Evolutionary conservation across 257 asterid species (phyloP).

Genomic region (Solanum piurae): DNA sequence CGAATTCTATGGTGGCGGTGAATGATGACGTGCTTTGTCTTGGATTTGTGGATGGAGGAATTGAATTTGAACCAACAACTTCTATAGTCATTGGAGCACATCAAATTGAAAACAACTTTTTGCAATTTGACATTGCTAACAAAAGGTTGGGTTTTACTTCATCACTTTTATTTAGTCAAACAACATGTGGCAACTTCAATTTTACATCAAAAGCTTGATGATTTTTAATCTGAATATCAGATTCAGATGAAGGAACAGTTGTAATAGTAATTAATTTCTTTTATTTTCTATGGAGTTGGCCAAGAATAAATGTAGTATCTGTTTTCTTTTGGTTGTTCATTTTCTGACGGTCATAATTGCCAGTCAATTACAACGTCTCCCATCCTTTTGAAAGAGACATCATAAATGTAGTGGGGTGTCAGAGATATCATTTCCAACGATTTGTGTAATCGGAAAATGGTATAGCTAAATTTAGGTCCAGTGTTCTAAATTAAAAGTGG

Average conservation of each 20-base stretch:
- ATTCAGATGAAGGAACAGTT: background rate
- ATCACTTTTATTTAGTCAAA: slow-evolving; percentile 5
- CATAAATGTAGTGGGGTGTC: no score
- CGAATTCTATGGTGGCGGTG: slow-evolving; percentile 5
- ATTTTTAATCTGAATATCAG: background rate
- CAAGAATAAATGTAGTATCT: background rate
- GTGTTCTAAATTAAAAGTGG: no score
- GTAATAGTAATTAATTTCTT: background rate
- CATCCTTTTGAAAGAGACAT: no score
- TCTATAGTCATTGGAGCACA: slow-evolving; percentile 28
- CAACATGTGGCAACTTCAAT: slow-evolving; percentile 17
- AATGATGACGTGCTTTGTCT: background rate
- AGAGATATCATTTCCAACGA: no score
- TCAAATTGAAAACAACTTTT: slow-evolving; percentile 21
- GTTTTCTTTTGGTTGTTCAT: background rate
- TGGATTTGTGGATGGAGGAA: slow-evolving; percentile 3
- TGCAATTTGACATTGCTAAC: slow-evolving; percentile 19
- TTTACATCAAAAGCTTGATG: slow-evolving; percentile 7
- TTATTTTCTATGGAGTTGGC: background rate
- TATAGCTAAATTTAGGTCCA: no score
- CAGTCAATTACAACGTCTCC: background rate
- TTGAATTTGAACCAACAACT: slow-evolving; percentile 9
- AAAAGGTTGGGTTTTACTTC: slow-evolving; percentile 25
- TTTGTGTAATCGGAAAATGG: no score
- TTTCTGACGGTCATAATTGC: background rate